Conservation (phyloP, 331 rosid species). For the Pyracantha coccinea region DNA sequence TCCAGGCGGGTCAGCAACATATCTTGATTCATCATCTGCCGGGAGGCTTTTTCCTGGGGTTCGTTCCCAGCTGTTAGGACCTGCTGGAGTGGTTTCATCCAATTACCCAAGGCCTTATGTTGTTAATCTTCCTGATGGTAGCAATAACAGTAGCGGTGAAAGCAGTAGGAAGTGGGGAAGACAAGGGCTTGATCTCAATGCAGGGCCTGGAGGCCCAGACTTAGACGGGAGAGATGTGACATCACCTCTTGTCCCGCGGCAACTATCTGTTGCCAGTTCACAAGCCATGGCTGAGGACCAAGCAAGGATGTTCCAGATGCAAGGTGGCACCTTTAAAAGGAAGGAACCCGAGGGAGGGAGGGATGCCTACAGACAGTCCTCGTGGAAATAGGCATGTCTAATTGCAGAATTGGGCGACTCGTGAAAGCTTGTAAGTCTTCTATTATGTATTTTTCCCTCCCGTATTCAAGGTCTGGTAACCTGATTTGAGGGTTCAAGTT, state of each 20-base stretch:
- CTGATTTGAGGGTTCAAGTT: neutral
- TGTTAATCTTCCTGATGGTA: conserved; percentile 50
- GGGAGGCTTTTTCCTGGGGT: conserved; percentile 69
- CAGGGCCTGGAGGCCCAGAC: conserved; percentile 73
- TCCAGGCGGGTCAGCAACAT: conserved; percentile 53
- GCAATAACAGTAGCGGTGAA: conserved; percentile 49
- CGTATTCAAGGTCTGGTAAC: neutral
- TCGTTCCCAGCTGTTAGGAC: conserved; percentile 58
- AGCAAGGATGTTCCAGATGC: conserved; percentile 55
- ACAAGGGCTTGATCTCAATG: conserved; percentile 75
- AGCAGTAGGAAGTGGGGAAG: conserved; percentile 65
- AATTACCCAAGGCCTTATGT: conserved; percentile 56
- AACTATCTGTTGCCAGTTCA: conserved; percentile 52
- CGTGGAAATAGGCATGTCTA: conserved; percentile 48
- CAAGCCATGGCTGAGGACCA: conserved; percentile 63
- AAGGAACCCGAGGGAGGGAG: conserved; percentile 88
- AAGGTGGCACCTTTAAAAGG: conserved; percentile 63
- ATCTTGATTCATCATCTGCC: conserved; percentile 56
- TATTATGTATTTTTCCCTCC: neutral
- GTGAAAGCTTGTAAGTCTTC: conserved; percentile 8
- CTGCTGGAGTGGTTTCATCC: conserved; percentile 52
- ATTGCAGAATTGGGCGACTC: conserved; percentile 9
- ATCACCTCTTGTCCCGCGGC: conserved; percentile 43
- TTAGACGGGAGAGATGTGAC: conserved; percentile 67
- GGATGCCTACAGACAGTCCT: conserved; percentile 74